These are phyloP conservation scores for Puccinia triticina DNA, from an alignment of 1,284 basidiomycete species.

Conservation along the genomic window DNA sequence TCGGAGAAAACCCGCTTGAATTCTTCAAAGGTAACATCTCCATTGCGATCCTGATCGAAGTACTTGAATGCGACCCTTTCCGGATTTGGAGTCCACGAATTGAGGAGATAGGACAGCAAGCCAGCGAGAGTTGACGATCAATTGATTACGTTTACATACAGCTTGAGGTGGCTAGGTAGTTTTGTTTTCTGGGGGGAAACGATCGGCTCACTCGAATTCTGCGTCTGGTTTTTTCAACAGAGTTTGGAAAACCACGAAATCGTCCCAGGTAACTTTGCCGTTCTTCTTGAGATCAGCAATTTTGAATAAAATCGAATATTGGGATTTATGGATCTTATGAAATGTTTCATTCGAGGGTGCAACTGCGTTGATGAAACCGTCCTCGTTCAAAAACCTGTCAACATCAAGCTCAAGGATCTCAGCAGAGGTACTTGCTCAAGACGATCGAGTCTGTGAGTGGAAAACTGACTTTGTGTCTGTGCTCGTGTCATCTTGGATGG, in stretches of 20 bases:
- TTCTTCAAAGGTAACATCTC: constrained; percentile 85
- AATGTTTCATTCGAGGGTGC: constrained; percentile 36
- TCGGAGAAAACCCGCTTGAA: constrained; percentile 86
- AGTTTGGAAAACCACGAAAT: constrained; percentile 90
- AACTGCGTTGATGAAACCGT: constrained; percentile 48
- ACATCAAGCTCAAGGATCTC: too few species aligned
- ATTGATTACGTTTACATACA: neutral
- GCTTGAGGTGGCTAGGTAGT: neutral
- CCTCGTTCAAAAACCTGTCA: constrained; percentile 42
- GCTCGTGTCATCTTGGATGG: constrained; percentile 3
- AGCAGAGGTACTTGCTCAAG: neutral
- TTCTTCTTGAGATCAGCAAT: constrained; percentile 80
- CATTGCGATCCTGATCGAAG: constrained; percentile 87
- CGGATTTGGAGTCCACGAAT: neutral
- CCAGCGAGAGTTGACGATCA: neutral
- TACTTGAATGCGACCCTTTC: constrained; percentile 85
- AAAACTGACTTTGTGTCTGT: neutral
- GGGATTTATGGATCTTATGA: constrained; percentile 51
- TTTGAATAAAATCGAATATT: constrained; percentile 68
- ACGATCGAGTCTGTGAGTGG: neutral
- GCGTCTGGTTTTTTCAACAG: constrained; percentile 81
- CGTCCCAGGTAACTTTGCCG: constrained; percentile 85
- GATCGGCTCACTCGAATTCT: constrained; percentile 68
- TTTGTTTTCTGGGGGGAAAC: neutral
- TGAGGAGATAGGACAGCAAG: neutral